Evolutionary conservation across 139 green algal genomes (phyloP).

Genomic region (Spirogloea muscicola): DNA sequence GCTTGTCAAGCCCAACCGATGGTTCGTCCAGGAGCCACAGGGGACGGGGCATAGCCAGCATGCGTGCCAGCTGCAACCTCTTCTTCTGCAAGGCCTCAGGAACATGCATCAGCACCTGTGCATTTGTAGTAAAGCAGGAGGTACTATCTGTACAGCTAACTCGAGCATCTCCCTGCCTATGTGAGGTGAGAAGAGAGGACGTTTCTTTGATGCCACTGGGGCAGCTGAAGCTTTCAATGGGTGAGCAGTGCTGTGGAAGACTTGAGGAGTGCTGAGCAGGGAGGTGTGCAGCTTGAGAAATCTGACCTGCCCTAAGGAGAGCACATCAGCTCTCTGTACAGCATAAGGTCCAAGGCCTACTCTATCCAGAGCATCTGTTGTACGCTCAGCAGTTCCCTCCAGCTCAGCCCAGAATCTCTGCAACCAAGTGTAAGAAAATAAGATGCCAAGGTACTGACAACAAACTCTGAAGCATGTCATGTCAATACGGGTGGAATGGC

Average conservation of each 20-base stretch:
- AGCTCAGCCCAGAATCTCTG: slow-evolving; percentile 23
- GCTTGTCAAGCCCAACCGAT: slow-evolving; percentile 1
- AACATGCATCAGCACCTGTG: not conserved
- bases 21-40: slow-evolving; percentile 18
- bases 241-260: not conserved
- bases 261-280: not conserved
- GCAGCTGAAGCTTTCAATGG: not conserved
- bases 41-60: not conserved
- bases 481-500: not conserved
- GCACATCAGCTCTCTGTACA: not conserved
- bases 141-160: no score
- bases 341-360: not conserved
- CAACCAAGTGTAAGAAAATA: not conserved
- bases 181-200: not conserved
- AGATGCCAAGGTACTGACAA: not conserved
- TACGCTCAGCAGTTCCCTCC: not conserved
- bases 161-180: no score
- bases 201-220: no score
- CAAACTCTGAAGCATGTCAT: no score
- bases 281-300: not conserved
- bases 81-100: not conserved
- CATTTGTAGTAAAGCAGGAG: not conserved
- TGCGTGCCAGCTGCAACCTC: slow-evolving; percentile 5
- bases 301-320: slow-evolving; percentile 12
- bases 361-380: not conserved